These are phyloP conservation scores for Vigna reflexopilosa DNA, from an alignment of 306 rosid genomes.

Conservation along the genomic window DNA sequence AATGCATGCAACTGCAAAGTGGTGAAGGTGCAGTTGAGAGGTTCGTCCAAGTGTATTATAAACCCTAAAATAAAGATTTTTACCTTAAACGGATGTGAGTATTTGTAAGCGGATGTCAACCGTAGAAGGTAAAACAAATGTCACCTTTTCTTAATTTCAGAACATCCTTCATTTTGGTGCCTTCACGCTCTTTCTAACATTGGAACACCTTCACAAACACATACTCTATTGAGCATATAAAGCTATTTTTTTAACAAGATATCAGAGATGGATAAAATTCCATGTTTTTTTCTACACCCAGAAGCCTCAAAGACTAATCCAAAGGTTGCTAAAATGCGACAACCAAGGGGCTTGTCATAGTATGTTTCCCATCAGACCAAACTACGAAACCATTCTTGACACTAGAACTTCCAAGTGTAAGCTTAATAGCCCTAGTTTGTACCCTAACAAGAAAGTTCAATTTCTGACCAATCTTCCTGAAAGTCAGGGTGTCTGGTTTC, in stretches of 20 bases:
- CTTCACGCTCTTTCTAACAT: slow-evolving; percentile 45
- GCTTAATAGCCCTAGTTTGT: slow-evolving; percentile 65
- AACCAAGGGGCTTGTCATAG: slow-evolving; percentile 79
- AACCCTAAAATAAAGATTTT: too few species aligned
- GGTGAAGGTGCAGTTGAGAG: too few species aligned
- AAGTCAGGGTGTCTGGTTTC: slow-evolving; percentile 68
- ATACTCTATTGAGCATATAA: slow-evolving; percentile 55
- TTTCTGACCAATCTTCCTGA: slow-evolving; percentile 79
- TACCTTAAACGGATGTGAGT: too few species aligned
- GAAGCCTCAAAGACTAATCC: slow-evolving; percentile 47
- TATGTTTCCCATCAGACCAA: slow-evolving; percentile 87
- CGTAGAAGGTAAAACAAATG: too few species aligned
- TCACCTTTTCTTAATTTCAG: neutral
- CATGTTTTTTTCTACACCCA: slow-evolving; percentile 45
- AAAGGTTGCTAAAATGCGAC: slow-evolving; percentile 93
- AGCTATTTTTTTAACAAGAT: slow-evolving; percentile 26
- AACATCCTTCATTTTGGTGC: neutral
- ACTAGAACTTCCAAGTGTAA: slow-evolving; percentile 73
- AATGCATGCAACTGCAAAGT: too few species aligned
- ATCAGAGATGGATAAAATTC: slow-evolving; percentile 49
- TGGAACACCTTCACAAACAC: slow-evolving; percentile 44
- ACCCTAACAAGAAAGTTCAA: slow-evolving; percentile 87
- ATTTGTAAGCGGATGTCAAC: too few species aligned
- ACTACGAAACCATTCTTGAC: slow-evolving; percentile 68
- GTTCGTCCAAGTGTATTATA: too few species aligned